A percentile compares a stretch with the other conserved stretches of the same genome.
phyloP scores from a whole-genome alignment of 495 filamentous ascomycete species.

The Cenococcum geophilum region DNA sequence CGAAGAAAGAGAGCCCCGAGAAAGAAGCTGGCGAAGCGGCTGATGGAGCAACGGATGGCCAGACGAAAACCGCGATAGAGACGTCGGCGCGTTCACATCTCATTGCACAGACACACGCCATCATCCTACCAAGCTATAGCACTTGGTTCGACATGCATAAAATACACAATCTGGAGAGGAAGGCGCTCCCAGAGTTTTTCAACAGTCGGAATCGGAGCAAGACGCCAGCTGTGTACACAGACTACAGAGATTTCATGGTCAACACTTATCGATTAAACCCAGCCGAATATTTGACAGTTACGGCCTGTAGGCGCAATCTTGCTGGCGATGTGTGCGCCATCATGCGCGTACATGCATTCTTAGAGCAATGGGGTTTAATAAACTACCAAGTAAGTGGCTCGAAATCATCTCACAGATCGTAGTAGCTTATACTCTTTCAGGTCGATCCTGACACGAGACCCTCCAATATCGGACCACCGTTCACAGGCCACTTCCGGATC shows the following conservation, averaged over 20 bases:
- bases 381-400: constrained; percentile 80
- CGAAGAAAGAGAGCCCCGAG: constrained; percentile 52
- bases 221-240: constrained; percentile 94
- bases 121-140: constrained; percentile 92
- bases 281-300: constrained; percentile 92
- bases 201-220: constrained; percentile 97
- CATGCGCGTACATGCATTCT: constrained; percentile 94
- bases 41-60: constrained; percentile 25
- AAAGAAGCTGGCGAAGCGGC: constrained; percentile 34
- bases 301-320: constrained; percentile 91
- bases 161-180: constrained; percentile 81
- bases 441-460: constrained; percentile 92
- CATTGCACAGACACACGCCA: constrained; percentile 83
- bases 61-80: constrained; percentile 69
- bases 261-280: constrained; percentile 96
- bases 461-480: constrained; percentile 91
- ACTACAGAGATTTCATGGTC: constrained; percentile 99
- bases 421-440: constrained; percentile 43
- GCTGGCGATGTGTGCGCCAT: constrained; percentile 98
- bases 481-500: constrained; percentile 93
- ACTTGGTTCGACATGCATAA: constrained; percentile 98
- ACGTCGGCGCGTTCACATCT: constrained; percentile 82
- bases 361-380: constrained; percentile 99
- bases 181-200: constrained; percentile 93
- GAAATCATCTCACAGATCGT: not conserved